Percentiles rank a stretch among this genome's conserved stretches.
These are phyloP conservation scores for Hyparrhenia diplandra DNA, from an alignment of 176 grass and related monocot genomes.

Conservation along the genomic window DNA sequence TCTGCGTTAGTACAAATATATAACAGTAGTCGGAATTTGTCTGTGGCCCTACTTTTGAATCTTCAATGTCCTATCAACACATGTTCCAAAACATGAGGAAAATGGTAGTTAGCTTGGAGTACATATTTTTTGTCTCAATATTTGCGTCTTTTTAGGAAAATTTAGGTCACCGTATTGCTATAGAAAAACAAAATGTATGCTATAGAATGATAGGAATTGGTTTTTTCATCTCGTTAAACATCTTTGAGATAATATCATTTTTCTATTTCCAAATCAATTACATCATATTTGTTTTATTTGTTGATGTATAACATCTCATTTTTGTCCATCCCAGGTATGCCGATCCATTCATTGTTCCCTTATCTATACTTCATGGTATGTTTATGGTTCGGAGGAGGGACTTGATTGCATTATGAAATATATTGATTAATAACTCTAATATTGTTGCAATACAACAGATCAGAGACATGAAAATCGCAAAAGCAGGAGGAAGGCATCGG, in stretches of 20 bases:
- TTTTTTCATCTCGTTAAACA: neutral
- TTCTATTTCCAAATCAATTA: neutral
- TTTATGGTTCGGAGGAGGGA: neutral
- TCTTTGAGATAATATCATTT: neutral
- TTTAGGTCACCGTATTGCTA: neutral
- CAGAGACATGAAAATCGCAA: constrained; percentile 55
- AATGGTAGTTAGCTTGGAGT: neutral
- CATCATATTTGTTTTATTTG: neutral
- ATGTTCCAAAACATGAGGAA: neutral
- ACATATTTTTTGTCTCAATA: neutral
- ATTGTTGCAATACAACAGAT: constrained; percentile 35
- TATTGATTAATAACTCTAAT: neutral
- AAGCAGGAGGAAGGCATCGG: constrained; percentile 65
- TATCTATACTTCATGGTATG: constrained; percentile 72
- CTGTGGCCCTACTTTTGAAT: neutral
- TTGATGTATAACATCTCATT: neutral
- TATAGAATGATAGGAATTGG: neutral
- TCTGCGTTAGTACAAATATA: no score
- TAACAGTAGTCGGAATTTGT: neutral
- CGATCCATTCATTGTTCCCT: constrained; percentile 49
- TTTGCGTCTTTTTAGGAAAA: neutral
- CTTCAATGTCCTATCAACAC: no score
- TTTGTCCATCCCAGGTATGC: constrained; percentile 41
- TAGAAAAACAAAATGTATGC: neutral
- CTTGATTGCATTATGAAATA: neutral